Percentiles rank a stretch among this genome's conserved stretches.
Evolutionary conservation across 192 early-diverging fungal genomes (phyloP).

Genomic region (Pilaira anomala): DNA sequence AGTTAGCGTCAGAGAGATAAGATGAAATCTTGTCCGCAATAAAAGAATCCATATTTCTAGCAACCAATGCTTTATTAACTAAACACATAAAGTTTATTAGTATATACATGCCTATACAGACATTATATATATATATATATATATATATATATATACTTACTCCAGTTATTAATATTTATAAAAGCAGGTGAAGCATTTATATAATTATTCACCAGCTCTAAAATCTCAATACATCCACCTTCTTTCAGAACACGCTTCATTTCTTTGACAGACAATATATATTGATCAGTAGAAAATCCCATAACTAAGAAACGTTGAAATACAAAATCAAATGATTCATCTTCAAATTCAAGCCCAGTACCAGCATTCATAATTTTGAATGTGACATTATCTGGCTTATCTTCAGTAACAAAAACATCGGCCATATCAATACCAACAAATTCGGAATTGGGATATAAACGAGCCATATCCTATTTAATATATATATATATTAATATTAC

Average conservation of each 20-base stretch:
- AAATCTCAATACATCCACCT: conserved; percentile 30
- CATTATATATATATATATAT: neutral
- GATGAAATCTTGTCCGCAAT: conserved; percentile 26
- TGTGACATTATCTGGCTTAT: conserved; percentile 21
- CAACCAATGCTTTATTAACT: conserved; percentile 25
- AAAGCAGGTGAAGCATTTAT: conserved; percentile 25
- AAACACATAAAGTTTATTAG: neutral
- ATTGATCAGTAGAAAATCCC: conserved; percentile 26
- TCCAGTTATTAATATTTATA: conserved; percentile 10
- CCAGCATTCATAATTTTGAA: conserved; percentile 25
- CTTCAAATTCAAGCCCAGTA: conserved; percentile 26
- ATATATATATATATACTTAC: conserved; percentile 18
- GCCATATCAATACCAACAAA: conserved; percentile 38
- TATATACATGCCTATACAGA: neutral
- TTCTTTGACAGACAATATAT: conserved; percentile 20
- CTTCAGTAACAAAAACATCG: conserved; percentile 20
- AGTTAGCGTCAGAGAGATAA: conserved; percentile 21
- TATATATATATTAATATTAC: neutral
- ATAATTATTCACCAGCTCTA: conserved; percentile 28
- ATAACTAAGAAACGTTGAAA: conserved; percentile 39
- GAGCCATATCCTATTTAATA: conserved; percentile 34
- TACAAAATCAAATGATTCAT: conserved; percentile 35
- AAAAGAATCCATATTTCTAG: conserved; percentile 25
- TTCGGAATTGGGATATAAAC: conserved; percentile 30
- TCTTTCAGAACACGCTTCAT: conserved; percentile 30